phyloP scores from a whole-genome alignment of 2,329 filamentous ascomycete species.

The Triangularia verruculosa region DNA sequence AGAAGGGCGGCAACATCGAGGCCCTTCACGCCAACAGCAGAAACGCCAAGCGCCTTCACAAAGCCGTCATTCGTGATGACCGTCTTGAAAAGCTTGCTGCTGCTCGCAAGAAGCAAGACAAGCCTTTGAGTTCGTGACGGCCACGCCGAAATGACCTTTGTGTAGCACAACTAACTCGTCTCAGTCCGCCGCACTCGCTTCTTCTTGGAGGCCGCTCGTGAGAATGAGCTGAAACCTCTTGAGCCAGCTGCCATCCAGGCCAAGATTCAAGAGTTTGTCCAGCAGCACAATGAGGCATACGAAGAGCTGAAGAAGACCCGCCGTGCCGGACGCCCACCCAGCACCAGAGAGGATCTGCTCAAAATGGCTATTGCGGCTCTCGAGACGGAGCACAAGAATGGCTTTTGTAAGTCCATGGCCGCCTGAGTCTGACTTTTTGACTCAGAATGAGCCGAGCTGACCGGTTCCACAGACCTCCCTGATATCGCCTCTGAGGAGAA shows the following conservation, averaged over 20 bases:
- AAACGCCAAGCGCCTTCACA: conserved; percentile 76
- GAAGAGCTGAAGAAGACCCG: conserved; percentile 63
- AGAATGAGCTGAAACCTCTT: conserved; percentile 50
- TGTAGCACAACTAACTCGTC: conserved; percentile 10
- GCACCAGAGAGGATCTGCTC: conserved; percentile 72
- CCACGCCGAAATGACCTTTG: not conserved
- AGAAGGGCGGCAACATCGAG: conserved; percentile 70
- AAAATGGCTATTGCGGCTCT: conserved; percentile 68
- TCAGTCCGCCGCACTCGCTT: conserved; percentile 66
- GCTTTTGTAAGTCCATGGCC: conserved; percentile 64
- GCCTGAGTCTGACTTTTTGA: not conserved
- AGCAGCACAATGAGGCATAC: conserved; percentile 70
- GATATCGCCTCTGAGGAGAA: conserved; percentile 69
- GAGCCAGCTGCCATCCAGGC: conserved; percentile 56
- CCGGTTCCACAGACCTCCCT: conserved; percentile 56
- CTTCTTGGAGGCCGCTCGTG: conserved; percentile 65
- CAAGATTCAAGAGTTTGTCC: conserved; percentile 62
- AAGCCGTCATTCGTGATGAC: conserved; percentile 77
- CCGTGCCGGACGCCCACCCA: conserved; percentile 75
- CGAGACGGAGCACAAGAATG: conserved; percentile 75
- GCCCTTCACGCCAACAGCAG: conserved; percentile 84
- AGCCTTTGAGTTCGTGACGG: conserved; percentile 61
- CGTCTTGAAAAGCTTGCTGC: conserved; percentile 70
- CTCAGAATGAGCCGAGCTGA: conserved; percentile 11
- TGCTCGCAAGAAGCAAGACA: conserved; percentile 70